phyloP scores from a whole-genome alignment of 805 yeast species.

The Ogataea naganishii region DNA sequence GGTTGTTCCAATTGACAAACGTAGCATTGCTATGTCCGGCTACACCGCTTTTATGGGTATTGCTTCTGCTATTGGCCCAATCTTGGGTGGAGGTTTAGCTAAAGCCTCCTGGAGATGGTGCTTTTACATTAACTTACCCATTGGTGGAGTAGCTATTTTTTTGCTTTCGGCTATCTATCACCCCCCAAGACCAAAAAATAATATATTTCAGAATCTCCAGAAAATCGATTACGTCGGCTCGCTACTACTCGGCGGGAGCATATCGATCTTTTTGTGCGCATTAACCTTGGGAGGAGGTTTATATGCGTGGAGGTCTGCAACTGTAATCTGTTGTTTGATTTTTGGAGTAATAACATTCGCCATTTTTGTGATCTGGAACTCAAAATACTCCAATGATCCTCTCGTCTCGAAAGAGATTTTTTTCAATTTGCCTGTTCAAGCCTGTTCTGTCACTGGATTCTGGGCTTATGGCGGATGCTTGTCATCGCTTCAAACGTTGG shows the following conservation, averaged over 20 bases:
- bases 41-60: conserved; percentile 36
- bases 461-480: conserved; percentile 33
- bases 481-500: conserved; percentile 24
- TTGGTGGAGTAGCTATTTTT: conserved; percentile 42
- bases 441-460: conserved; percentile 29
- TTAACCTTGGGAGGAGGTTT: conserved; percentile 48
- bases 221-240: conserved; percentile 44
- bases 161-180: conserved; percentile 31
- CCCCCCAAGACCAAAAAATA: conserved; percentile 38
- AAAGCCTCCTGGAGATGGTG: conserved; percentile 69
- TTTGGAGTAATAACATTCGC: conserved; percentile 32
- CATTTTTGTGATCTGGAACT: conserved; percentile 17
- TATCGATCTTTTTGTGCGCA: conserved; percentile 40
- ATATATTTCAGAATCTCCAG: conserved; percentile 26
- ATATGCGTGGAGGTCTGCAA: conserved; percentile 45
- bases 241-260: conserved; percentile 29
- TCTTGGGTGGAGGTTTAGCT: conserved; percentile 60
- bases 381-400: conserved; percentile 11
- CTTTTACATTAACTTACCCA: conserved; percentile 58
- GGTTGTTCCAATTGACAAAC: conserved; percentile 33
- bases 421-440: conserved; percentile 24
- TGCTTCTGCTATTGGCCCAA: conserved; percentile 52
- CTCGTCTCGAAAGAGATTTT: conserved; percentile 34
- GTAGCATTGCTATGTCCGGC: conserved; percentile 30
- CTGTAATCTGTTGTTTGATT: conserved; percentile 38